Evolutionary conservation across 2,329 filamentous ascomycete genomes (phyloP), one percentile per base, ranked within the genome.

Genomic region (Nemania sp.): DNA sequence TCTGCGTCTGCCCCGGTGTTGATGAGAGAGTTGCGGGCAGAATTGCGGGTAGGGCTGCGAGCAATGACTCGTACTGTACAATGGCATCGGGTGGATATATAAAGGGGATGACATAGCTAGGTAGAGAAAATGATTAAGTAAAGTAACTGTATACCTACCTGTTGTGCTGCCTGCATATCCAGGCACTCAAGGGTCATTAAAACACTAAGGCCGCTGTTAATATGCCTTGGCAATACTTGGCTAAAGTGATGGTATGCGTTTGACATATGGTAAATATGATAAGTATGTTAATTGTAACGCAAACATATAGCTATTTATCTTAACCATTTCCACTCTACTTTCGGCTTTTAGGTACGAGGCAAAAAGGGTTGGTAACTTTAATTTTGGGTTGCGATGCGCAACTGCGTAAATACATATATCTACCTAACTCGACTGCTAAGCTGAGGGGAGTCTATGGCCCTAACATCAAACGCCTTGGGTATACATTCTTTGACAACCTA

Each of bases 401-500:
- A 20, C n/a, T n/a, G 20, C 6, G 43, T 47, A 47, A 4, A 22
- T 47, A 51, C 66, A 57, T 52, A 3, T 27, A 47, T 22, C 13
- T 26, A 41, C 0, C 2, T 45, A 43, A 38, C 5, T 45, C 18
- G 38, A 51, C 49, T 56, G 22, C 13, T 51, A n/a, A 56, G 15
- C 11, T 43, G 66, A 68, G 58, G n/a, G 54, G 53, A 55, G 53
- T 67, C 57, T 66, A 32, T 65, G 15, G 29, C 3, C 38, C 10
- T 5, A 41, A 61, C 3, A 43, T 15, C 53, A 52, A 52, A 60
- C 15, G 5, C 29, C 49, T 47, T 52, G 55, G 47, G 62, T 68
- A 62, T 66, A 24, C n/a, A 43, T 29, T 47, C 2, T 27, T 65
- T 45, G 7, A 59, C n/a, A 49, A 59, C 53, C 49, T 27, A 11